Conservation (phyloP, 345 rosid genomes). For the Syzygium jambos region DNA sequence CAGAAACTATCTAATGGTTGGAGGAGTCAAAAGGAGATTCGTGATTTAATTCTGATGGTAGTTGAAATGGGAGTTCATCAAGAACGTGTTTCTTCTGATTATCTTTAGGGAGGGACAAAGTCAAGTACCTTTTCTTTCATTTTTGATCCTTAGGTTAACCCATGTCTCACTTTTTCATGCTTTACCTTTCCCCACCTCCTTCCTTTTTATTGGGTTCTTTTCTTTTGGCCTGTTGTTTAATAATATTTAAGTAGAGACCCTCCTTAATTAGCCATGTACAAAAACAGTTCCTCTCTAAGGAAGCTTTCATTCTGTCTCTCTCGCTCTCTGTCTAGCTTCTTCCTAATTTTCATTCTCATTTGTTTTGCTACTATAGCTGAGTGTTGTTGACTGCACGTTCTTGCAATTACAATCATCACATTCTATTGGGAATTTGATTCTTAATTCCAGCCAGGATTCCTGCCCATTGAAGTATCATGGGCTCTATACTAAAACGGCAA, state of each 20-base stretch:
- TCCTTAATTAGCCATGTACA: slow-evolving; percentile 51
- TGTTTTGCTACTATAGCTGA: background rate
- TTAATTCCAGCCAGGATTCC: slow-evolving; percentile 34
- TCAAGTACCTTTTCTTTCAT: slow-evolving; percentile 15
- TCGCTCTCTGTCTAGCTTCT: background rate
- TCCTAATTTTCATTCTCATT: background rate
- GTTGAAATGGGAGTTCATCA: slow-evolving; percentile 2
- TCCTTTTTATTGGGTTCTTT: background rate
- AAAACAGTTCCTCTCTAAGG: background rate
- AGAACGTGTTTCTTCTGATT: background rate
- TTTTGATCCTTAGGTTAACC: slow-evolving; percentile 7
- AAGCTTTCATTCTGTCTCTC: background rate
- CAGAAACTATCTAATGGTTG: background rate
- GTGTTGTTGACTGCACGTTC: background rate
- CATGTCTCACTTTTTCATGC: slow-evolving; percentile 9
- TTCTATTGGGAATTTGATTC: slow-evolving; percentile 18
- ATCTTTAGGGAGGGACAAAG: slow-evolving; percentile 25
- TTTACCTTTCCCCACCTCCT: background rate
- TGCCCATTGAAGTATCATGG: slow-evolving; percentile 37
- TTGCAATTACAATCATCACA: slow-evolving; percentile 9
- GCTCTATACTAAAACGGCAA: slow-evolving; percentile 23
- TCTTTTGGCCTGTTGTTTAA: slow-evolving; percentile 14
- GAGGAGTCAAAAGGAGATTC: background rate
- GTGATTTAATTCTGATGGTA: slow-evolving; percentile 2
- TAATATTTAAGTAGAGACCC: slow-evolving; percentile 16